Evolutionary conservation across 2,329 filamentous ascomycete species (phyloP).

Genomic region (Fusarium sp.): DNA sequence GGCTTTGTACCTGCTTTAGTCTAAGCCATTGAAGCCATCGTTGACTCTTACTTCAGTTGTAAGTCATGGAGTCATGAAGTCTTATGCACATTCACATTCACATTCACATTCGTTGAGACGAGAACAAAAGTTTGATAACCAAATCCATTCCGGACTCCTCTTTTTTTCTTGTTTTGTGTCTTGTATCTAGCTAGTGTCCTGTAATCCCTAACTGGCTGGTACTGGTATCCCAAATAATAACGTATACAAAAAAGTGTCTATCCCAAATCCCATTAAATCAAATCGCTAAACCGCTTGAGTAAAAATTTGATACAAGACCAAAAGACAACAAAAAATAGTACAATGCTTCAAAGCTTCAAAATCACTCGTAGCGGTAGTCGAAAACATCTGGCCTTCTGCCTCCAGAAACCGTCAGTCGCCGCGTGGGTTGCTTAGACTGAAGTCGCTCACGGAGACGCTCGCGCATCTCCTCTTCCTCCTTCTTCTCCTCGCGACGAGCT

Average conservation of each 20-base stretch:
- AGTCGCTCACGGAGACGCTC: slow-evolving; percentile 54
- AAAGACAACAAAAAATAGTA: slow-evolving; percentile 19
- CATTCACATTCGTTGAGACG: no score
- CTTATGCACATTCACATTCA: not conserved
- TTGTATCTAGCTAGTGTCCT: slow-evolving; percentile 36
- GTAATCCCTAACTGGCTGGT: slow-evolving; percentile 26
- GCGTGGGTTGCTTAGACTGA: slow-evolving; percentile 50
- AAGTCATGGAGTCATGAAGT: no score
- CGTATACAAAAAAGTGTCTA: slow-evolving; percentile 18
- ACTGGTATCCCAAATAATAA: slow-evolving; percentile 6
- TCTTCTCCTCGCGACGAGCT: slow-evolving; percentile 45
- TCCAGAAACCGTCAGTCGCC: slow-evolving; percentile 52
- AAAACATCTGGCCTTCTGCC: slow-evolving; percentile 52
- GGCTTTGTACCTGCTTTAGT: slow-evolving; percentile 32
- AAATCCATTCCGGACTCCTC: slow-evolving; percentile 30
- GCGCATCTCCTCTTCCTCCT: slow-evolving; percentile 54
- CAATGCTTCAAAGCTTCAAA: not conserved
- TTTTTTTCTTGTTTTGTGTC: slow-evolving; percentile 35
- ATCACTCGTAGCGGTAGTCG: slow-evolving; percentile 57
- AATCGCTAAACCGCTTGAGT: slow-evolving; percentile 30
- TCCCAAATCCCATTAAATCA: slow-evolving; percentile 3
- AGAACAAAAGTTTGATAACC: slow-evolving; percentile 6
- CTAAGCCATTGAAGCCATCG: not conserved
- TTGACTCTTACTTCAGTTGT: no score
- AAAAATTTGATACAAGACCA: slow-evolving; percentile 38